A percentile compares a stretch with the other conserved stretches of the same genome.
phyloP scores from a whole-genome alignment of 2,329 filamentous ascomycete genomes.

The Paracoccidioides lutzii region DNA sequence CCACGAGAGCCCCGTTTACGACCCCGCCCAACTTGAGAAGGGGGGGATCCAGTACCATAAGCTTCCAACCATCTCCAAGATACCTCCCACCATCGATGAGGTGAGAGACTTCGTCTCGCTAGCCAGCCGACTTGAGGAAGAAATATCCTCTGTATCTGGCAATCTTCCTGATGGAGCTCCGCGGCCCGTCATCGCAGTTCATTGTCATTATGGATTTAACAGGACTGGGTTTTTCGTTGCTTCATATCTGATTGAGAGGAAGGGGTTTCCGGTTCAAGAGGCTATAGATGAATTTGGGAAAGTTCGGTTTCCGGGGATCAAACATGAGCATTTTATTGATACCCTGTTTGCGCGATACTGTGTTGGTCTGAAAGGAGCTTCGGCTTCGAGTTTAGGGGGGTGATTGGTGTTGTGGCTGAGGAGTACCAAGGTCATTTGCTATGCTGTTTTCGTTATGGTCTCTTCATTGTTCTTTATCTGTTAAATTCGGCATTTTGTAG shows the following conservation, averaged over 20 bases:
- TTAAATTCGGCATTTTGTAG: neutral
- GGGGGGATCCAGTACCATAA: constrained; percentile 65
- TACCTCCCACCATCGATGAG: constrained; percentile 57
- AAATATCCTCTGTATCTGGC: constrained; percentile 38
- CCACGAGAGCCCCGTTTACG: constrained; percentile 81
- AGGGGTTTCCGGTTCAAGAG: constrained; percentile 56
- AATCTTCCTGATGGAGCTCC: constrained; percentile 13
- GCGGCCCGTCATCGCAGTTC: constrained; percentile 57
- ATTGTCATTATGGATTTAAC: constrained; percentile 95
- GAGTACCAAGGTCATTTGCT: too few species aligned
- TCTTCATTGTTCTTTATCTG: too few species aligned
- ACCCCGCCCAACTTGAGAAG: constrained; percentile 55
- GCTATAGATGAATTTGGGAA: constrained; percentile 67
- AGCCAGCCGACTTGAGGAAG: constrained; percentile 46
- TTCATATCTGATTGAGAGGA: constrained; percentile 75
- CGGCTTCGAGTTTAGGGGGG: neutral
- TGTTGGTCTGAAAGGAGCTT: constrained; percentile 30
- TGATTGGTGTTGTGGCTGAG: too few species aligned
- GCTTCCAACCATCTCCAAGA: constrained; percentile 82
- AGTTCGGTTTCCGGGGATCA: constrained; percentile 67
- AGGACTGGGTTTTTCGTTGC: constrained; percentile 84
- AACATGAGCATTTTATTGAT: constrained; percentile 80
- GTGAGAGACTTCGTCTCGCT: constrained; percentile 47
- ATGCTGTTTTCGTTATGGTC: too few species aligned
- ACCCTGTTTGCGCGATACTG: constrained; percentile 68